These are phyloP conservation scores for Hibiscus tridactylites DNA, from an alignment of 345 rosid genomes.

Conservation along the genomic window DNA sequence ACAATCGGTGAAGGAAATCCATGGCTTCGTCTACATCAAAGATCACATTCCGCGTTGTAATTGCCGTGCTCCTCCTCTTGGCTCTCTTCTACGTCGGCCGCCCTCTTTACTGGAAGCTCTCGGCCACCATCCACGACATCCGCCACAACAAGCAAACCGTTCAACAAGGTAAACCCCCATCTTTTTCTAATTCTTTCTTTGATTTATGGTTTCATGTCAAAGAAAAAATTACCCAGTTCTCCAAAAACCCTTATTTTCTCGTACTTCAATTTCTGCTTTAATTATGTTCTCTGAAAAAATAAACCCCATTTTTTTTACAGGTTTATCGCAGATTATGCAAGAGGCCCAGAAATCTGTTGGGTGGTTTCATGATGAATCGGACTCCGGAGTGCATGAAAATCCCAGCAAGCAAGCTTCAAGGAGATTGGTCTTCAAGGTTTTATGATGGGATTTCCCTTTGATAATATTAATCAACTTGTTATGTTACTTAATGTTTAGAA, in stretches of 20 bases:
- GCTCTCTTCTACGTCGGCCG: constrained; percentile 63
- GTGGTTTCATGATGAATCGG: background rate
- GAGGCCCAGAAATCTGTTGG: constrained; percentile 5
- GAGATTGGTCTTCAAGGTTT: background rate
- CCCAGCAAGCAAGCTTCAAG: background rate
- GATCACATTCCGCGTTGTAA: constrained; percentile 33
- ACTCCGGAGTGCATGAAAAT: background rate
- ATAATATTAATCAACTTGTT: background rate
- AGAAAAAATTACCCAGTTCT: background rate
- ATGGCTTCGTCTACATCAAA: constrained; percentile 38
- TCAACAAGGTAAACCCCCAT: constrained; percentile 39
- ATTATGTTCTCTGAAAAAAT: too few relatives aligned
- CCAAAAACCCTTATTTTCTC: background rate
- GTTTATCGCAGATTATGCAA: constrained; percentile 4
- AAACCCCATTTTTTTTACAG: background rate
- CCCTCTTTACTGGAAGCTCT: constrained; percentile 89
- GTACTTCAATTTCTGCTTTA: background rate
- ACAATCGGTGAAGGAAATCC: background rate
- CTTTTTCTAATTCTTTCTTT: background rate
- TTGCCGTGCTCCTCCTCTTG: constrained; percentile 25
- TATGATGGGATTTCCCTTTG: background rate
- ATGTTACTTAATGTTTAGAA: background rate
- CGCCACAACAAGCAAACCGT: constrained; percentile 74
- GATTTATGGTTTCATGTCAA: background rate
- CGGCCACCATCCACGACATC: constrained; percentile 84